Conservation (phyloP, 371 early-diverging fungal genomes). For the Mortierella polycephala region DNA sequence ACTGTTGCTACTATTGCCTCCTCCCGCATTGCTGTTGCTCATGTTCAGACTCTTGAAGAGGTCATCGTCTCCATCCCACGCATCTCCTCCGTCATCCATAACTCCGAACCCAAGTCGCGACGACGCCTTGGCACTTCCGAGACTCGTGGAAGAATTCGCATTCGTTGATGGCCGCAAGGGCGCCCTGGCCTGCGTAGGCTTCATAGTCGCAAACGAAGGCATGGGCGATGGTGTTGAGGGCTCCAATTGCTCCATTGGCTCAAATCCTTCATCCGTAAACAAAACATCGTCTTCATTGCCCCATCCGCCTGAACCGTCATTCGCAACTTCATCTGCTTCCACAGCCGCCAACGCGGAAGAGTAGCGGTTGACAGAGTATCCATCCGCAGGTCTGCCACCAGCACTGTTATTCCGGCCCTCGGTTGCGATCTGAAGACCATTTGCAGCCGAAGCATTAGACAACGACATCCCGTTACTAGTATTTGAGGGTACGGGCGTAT, state of each 20-base stretch:
- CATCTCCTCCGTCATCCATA: conserved; percentile 40
- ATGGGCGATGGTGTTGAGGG: conserved; percentile 39
- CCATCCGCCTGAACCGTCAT: conserved; percentile 24
- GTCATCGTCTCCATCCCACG: conserved; percentile 52
- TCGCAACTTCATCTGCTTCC: conserved; percentile 33
- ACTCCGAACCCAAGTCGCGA: conserved; percentile 39
- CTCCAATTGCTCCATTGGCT: conserved; percentile 40
- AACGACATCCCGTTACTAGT: conserved; percentile 37
- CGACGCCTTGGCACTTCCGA: conserved; percentile 25
- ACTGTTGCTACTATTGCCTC: background rate
- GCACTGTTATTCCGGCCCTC: conserved; percentile 6
- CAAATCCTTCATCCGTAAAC: conserved; percentile 43
- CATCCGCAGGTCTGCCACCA: conserved; percentile 11
- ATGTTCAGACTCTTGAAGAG: conserved; percentile 39
- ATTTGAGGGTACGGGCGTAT: conserved; percentile 26
- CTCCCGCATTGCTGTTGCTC: background rate
- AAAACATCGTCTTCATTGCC: conserved; percentile 49
- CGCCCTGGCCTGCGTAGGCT: conserved; percentile 9
- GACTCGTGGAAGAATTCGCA: conserved; percentile 30
- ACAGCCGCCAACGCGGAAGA: conserved; percentile 50
- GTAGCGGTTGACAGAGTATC: conserved; percentile 46
- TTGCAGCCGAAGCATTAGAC: conserved; percentile 10
- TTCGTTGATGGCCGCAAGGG: conserved; percentile 16
- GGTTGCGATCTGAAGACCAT: conserved; percentile 41
- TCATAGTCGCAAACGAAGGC: conserved; percentile 27